Evolutionary conservation across 2,329 filamentous ascomycete species (phyloP), one percentile per base, ranked within the genome.

Genomic region (Ascocoryne sarcoides): DNA sequence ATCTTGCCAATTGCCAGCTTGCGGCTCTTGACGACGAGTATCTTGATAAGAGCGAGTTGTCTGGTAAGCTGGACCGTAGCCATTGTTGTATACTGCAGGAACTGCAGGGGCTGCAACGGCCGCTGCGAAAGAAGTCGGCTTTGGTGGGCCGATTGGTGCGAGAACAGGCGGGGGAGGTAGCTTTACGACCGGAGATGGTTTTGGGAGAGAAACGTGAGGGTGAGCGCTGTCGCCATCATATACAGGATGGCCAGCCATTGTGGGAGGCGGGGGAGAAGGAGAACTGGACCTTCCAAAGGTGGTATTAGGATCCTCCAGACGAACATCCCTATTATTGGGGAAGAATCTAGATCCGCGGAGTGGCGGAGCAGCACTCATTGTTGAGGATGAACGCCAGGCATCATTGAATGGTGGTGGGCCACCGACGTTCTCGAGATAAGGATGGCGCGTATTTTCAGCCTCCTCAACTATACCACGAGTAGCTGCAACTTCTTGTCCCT

Each of bases 131-230:
- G 62, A 71, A 55, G 37, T 61, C 54, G 49, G 68, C 12, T 58
- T 64, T 9, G 69, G 65, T 26, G 65, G 67, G 36, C 62, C 52
- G 28, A 66, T 63, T 33, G 65, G 58, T 41, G 60, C 56, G 16
- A 65, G 56, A 36, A 63, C 59, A 14, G 67, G 64, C 17, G 65
- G 58, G 5, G 84, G 59, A 5, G 84, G 89, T 3, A 96, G 71
- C 57, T 82, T 87, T 10, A 96, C 89, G 18, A 87, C 74, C 21
- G 86, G 85, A 40, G 81, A 72, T 5, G 79, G 76, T 28, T 68
- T 75, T 0, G 84, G 84, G 7, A 89, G 64, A 26, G 75, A 78
- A 5, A 89, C 83, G 42, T 80, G 73, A 3, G 84, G 84, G 43
- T 73, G 76, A 23, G 65, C 64, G 1, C 65, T 67, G 52, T 85